Evolutionary conservation across 495 filamentous ascomycete genomes (phyloP).

Genomic region (Chaetomium fimeti): DNA sequence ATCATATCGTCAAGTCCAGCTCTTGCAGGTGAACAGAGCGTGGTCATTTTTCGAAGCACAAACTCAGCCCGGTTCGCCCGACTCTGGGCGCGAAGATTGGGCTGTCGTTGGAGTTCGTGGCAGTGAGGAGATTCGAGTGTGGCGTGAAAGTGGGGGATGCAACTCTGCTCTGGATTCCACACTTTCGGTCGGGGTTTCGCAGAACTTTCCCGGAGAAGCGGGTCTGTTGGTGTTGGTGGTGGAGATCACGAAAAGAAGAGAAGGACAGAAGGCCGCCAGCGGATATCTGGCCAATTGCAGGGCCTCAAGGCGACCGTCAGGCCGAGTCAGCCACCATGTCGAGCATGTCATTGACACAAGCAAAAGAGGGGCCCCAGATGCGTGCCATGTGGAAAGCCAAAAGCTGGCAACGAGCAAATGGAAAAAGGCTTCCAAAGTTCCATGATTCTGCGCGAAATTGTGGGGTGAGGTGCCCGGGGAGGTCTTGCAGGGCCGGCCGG

Average conservation of each 20-base stretch:
- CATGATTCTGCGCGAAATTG: not conserved
- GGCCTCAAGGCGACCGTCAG: not conserved
- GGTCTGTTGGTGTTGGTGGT: not conserved
- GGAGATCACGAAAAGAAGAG: not conserved
- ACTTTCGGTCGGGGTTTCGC: not conserved
- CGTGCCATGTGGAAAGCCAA: not conserved
- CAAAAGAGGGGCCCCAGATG: not conserved
- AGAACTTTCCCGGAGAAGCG: not conserved
- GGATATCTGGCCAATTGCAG: not conserved
- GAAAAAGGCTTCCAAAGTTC: conserved; percentile 3
- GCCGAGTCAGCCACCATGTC: conserved; percentile 4
- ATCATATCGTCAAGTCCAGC: too few relatives aligned
- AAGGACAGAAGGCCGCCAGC: not conserved
- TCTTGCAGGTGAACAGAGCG: too few relatives aligned
- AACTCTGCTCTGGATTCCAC: not conserved
- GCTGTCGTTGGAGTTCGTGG: not conserved
- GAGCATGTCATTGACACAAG: not conserved
- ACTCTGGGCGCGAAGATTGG: too few relatives aligned
- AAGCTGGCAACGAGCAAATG: not conserved
- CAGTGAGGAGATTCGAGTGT: not conserved
- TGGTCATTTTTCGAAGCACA: too few relatives aligned
- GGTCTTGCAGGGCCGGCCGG: too few relatives aligned
- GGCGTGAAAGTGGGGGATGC: too few relatives aligned
- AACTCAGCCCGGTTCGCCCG: too few relatives aligned
- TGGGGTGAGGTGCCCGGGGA: conserved; percentile 1